Evolutionary conservation across 2,329 filamentous ascomycete species (phyloP).

Genomic region (Dactylellina sp.): DNA sequence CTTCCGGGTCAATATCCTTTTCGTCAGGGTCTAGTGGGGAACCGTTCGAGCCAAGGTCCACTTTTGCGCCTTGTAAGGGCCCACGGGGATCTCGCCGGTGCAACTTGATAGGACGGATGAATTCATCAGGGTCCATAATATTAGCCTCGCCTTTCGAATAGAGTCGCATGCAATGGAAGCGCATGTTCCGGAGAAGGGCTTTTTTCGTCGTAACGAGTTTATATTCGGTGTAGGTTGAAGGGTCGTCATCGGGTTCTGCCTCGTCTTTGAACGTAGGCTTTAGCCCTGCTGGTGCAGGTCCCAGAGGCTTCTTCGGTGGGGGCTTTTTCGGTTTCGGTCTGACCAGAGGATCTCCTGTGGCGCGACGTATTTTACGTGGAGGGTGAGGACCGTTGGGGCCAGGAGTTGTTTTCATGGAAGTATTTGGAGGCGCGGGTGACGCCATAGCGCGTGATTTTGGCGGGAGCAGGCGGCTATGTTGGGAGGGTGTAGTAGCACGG

Average conservation of each 20-base stretch:
- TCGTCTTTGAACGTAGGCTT: conserved; percentile 26
- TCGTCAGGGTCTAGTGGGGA: conserved; percentile 64
- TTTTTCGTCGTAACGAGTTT: conserved; percentile 87
- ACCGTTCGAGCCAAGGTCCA: conserved; percentile 70
- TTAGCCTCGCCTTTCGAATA: conserved; percentile 73
- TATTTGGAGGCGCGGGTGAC: conserved; percentile 39
- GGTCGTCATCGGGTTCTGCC: conserved; percentile 48
- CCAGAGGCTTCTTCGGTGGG: conserved; percentile 40
- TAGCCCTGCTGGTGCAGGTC: conserved; percentile 20
- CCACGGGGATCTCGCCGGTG: conserved; percentile 88
- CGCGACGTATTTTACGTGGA: conserved; percentile 45
- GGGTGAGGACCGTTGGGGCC: conserved; percentile 18
- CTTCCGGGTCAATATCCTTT: conserved; percentile 76
- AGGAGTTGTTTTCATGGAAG: conserved; percentile 34
- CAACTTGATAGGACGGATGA: conserved; percentile 86
- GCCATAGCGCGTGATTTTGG: conserved; percentile 43
- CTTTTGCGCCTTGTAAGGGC: conserved; percentile 72
- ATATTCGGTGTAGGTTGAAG: conserved; percentile 65
- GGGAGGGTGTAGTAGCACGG: not conserved
- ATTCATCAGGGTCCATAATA: conserved; percentile 81
- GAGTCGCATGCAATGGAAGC: conserved; percentile 89
- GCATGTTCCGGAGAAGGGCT: conserved; percentile 79
- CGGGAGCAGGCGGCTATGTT: no score
- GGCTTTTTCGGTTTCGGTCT: conserved; percentile 49
- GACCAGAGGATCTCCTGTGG: conserved; percentile 47